Percentiles rank a stretch among this genome's conserved stretches.
Conservation (phyloP, 768 basidiomycete genomes). For the Mycena sanguinolenta region DNA sequence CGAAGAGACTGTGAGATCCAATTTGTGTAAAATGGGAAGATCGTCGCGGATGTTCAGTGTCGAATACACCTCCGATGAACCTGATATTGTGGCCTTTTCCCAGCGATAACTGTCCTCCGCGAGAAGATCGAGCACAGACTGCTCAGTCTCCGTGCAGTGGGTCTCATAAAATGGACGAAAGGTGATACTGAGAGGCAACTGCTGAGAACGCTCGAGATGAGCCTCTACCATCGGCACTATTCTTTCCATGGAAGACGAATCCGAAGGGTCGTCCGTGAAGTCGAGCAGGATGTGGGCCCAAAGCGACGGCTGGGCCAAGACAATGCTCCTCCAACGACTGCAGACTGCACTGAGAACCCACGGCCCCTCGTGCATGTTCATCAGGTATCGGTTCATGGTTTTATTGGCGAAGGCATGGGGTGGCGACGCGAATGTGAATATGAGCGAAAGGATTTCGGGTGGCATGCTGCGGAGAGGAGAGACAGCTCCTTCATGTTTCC, state of each 20-base stretch:
- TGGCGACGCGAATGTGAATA: constrained; percentile 3
- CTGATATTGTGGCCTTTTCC: neutral
- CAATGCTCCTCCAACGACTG: constrained; percentile 3
- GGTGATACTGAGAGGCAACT: neutral
- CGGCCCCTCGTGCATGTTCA: neutral
- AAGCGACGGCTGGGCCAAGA: neutral
- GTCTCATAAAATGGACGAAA: neutral
- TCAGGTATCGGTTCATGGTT: neutral
- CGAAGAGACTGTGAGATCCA: neutral
- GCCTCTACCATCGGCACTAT: neutral
- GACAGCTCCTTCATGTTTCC: constrained; percentile 13
- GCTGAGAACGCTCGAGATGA: neutral
- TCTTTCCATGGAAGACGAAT: neutral
- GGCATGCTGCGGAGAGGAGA: constrained; percentile 20
- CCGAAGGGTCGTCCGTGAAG: neutral
- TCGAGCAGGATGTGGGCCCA: neutral
- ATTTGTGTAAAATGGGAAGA: constrained; percentile 1
- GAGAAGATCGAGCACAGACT: neutral
- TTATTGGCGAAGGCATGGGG: neutral
- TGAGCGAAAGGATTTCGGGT: constrained; percentile 5
- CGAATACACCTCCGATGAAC: neutral
- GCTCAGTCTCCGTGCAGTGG: neutral
- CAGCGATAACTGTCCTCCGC: neutral
- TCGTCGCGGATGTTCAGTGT: neutral
- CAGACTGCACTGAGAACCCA: constrained; percentile 10